Conservation (phyloP, 176 grass and related monocot genomes). For the Coix lacrymajobi region DNA sequence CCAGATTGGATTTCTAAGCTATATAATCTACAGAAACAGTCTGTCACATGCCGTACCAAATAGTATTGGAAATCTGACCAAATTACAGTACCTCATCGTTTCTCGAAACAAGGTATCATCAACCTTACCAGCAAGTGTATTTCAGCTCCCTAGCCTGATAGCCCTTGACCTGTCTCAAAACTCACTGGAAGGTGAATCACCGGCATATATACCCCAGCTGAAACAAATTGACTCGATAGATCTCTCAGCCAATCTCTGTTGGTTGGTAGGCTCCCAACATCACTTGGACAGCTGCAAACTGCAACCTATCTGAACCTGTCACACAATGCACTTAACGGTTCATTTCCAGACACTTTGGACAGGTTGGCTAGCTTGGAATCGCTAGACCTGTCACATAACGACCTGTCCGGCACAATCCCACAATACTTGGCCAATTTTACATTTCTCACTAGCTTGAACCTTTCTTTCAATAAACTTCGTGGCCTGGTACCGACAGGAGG, state of each 20-base stretch:
- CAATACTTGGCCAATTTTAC: background rate
- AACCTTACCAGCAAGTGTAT: background rate
- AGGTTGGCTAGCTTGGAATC: background rate
- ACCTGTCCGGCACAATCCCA: background rate
- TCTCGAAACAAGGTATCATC: background rate
- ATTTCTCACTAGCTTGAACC: background rate
- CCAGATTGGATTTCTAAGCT: background rate
- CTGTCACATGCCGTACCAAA: background rate
- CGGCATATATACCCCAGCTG: background rate
- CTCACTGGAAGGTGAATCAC: background rate
- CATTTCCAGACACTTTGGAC: background rate
- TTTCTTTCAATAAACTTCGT: constrained; percentile 1
- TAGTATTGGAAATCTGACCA: background rate
- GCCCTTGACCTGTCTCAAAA: background rate
- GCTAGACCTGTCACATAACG: background rate
- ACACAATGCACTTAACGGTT: background rate
- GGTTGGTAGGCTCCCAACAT: background rate
- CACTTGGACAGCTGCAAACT: background rate
- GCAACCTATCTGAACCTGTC: background rate
- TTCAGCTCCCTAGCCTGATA: background rate
- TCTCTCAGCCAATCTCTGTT: background rate
- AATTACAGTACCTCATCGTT: background rate
- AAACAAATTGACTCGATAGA: background rate
- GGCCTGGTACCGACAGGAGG: background rate
- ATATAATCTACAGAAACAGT: background rate